phyloP scores from a whole-genome alignment of 2,329 filamentous ascomycete genomes.

The Cytospora schulzeri region DNA sequence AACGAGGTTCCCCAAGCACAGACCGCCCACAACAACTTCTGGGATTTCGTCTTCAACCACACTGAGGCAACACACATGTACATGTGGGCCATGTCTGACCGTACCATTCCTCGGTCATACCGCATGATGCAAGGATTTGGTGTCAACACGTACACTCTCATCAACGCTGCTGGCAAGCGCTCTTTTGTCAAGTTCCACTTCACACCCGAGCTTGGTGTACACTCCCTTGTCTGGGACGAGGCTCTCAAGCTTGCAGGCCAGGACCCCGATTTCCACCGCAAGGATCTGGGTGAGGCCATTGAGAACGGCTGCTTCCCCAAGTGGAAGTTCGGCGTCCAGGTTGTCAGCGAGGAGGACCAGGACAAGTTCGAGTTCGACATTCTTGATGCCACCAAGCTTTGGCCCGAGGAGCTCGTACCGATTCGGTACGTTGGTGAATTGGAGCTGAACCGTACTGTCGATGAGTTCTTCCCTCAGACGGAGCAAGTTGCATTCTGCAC shows the following conservation, averaged over 20 bases:
- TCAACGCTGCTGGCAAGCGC: slow-evolving; percentile 68
- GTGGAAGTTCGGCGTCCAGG: slow-evolving; percentile 84
- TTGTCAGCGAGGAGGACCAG: slow-evolving; percentile 66
- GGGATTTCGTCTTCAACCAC: slow-evolving; percentile 72
- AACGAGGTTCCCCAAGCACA: slow-evolving; percentile 73
- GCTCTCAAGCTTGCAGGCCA: slow-evolving; percentile 73
- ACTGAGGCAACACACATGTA: slow-evolving; percentile 77
- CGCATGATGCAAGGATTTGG: slow-evolving; percentile 88
- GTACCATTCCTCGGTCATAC: slow-evolving; percentile 71
- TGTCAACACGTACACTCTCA: slow-evolving; percentile 75
- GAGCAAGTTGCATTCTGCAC: slow-evolving; percentile 86
- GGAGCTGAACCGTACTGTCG: slow-evolving; percentile 76
- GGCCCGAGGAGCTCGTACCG: slow-evolving; percentile 77
- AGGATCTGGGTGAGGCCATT: slow-evolving; percentile 75
- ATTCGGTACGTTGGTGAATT: slow-evolving; percentile 78
- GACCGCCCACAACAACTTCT: slow-evolving; percentile 73
- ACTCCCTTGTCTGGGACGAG: slow-evolving; percentile 79
- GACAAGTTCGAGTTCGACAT: slow-evolving; percentile 85
- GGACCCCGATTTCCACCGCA: slow-evolving; percentile 81
- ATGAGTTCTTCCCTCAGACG: slow-evolving; percentile 81
- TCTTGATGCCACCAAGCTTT: slow-evolving; percentile 82
- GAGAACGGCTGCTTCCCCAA: slow-evolving; percentile 70
- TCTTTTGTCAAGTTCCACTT: slow-evolving; percentile 79
- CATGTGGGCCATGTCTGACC: slow-evolving; percentile 78
- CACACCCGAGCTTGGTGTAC: slow-evolving; percentile 73